Conservation (phyloP, 2,329 filamentous ascomycete genomes). For the Colletotrichum camelliae region DNA sequence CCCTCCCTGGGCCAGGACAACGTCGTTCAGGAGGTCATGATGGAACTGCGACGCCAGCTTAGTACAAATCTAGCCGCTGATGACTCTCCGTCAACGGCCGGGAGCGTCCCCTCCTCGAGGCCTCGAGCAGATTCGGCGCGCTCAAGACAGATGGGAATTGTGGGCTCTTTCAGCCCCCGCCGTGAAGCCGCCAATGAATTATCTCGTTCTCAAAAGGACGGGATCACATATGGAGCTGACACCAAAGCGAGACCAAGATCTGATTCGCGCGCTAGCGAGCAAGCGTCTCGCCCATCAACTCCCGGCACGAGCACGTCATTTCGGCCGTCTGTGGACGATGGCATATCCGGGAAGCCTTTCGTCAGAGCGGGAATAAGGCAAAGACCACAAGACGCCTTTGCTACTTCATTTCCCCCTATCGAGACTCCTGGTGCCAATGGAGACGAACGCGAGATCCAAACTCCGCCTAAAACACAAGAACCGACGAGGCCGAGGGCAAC, state of each 20-base stretch:
- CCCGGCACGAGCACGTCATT: not conserved
- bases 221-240: not conserved
- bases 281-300: conserved; percentile 12
- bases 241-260: not conserved
- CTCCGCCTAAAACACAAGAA: not conserved
- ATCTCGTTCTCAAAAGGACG: not conserved
- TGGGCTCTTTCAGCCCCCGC: conserved; percentile 16
- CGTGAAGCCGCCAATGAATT: conserved; percentile 2
- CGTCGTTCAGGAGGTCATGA: conserved; percentile 52
- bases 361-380: conserved; percentile 45
- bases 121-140: conserved; percentile 13
- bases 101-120: not conserved
- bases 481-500: not conserved
- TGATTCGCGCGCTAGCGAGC: conserved; percentile 14
- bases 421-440: not conserved
- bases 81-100: not conserved
- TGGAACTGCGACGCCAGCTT: conserved; percentile 16
- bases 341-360: conserved; percentile 61
- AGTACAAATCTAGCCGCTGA: not conserved
- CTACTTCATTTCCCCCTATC: conserved; percentile 21
- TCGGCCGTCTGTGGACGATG: conserved; percentile 43
- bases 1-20: conserved; percentile 45
- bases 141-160: conserved; percentile 16
- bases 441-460: not conserved
- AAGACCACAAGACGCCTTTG: conserved; percentile 14